phyloP scores from a whole-genome alignment of 176 grass and related monocot genomes.

The Rhynchospora pubera region DNA sequence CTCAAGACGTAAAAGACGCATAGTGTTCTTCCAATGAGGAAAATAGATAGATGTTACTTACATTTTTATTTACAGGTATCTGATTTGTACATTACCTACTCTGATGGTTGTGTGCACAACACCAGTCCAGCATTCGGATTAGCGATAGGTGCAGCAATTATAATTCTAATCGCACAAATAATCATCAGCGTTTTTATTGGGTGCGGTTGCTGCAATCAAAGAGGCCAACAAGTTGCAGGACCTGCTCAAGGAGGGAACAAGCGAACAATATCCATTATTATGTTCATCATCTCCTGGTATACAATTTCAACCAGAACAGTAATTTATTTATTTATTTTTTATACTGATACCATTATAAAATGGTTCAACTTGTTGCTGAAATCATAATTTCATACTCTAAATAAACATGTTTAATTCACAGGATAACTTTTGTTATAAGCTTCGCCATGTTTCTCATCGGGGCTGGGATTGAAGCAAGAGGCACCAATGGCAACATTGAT shows the following conservation, averaged over 20 bases:
- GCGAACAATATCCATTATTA: not conserved
- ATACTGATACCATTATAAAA: not conserved
- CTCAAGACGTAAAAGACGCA: not conserved
- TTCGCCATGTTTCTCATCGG: conserved; percentile 1
- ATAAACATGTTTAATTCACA: not conserved
- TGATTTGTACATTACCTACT: not conserved
- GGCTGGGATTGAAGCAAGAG: not conserved
- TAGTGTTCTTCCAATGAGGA: not conserved
- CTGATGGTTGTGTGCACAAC: not conserved
- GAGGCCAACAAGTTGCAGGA: not conserved
- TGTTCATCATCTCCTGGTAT: conserved; percentile 12
- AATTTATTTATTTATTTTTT: not conserved
- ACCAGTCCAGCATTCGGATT: not conserved
- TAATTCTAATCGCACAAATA: not conserved
- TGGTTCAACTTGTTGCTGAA: not conserved
- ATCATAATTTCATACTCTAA: not conserved
- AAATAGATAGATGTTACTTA: not conserved
- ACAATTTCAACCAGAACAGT: not conserved
- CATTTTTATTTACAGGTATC: not conserved
- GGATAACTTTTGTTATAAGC: conserved; percentile 4
- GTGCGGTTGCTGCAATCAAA: conserved; percentile 2
- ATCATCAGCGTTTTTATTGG: not conserved
- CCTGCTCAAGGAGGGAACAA: not conserved
- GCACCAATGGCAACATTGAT: not conserved
- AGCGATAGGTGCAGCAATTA: not conserved